Conservation (phyloP, 2,329 filamentous ascomycete genomes). For the Chaetomiaceae sp. region DNA sequence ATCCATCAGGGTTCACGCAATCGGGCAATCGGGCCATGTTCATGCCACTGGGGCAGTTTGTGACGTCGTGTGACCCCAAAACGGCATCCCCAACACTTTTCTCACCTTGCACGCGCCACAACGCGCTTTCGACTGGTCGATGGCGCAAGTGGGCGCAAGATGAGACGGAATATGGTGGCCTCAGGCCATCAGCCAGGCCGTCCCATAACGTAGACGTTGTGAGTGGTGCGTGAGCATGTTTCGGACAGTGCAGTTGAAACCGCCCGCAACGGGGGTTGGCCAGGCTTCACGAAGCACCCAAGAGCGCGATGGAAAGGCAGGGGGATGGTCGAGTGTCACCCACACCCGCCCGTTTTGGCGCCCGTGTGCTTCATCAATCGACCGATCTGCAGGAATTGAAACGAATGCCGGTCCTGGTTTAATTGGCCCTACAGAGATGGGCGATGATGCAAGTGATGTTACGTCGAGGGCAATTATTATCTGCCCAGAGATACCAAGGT, state of each 20-base stretch:
- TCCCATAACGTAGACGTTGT: too few relatives aligned
- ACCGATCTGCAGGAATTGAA: constrained; percentile 14
- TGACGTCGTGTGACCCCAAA: constrained; percentile 18
- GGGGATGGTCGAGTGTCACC: constrained; percentile 12
- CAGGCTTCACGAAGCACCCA: not conserved
- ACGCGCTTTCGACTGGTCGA: too few relatives aligned
- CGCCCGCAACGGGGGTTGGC: constrained; percentile 7
- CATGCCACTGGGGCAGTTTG: constrained; percentile 10
- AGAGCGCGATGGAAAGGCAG: not conserved
- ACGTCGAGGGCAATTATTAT: constrained; percentile 2
- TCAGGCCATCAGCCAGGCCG: constrained; percentile 10
- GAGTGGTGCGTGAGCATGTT: constrained; percentile 12
- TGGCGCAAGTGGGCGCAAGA: too few relatives aligned
- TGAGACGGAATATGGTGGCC: too few relatives aligned
- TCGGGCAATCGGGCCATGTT: constrained; percentile 6
- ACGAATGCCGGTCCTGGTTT: constrained; percentile 16
- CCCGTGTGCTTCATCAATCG: not conserved
- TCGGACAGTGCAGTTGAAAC: constrained; percentile 20
- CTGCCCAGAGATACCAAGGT: constrained; percentile 1
- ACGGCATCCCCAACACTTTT: not conserved
- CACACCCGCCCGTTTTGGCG: not conserved
- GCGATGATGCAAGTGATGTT: constrained; percentile 10
- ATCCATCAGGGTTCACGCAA: not conserved
- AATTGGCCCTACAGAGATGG: constrained; percentile 19
- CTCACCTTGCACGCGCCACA: not conserved